A percentile compares a stretch with the other conserved stretches of the same genome.
Evolutionary conservation across 2,329 filamentous ascomycete genomes (phyloP).

Genomic region (Stagonosporopsis cucurbitacearum): DNA sequence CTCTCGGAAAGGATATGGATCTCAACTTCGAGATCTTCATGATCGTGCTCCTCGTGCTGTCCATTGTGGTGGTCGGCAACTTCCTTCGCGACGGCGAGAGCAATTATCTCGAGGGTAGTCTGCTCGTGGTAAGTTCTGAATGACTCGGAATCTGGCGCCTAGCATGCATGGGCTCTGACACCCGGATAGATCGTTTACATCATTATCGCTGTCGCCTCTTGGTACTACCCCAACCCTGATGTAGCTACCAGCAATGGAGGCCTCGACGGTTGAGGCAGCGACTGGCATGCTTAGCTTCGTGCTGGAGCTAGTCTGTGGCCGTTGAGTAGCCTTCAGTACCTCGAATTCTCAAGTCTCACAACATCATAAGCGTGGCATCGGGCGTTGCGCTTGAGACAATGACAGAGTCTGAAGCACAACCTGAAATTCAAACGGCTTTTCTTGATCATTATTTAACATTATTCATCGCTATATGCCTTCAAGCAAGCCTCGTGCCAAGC

Average conservation of each 20-base stretch:
- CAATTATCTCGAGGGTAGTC: constrained; percentile 85
- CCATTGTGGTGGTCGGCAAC: constrained; percentile 85
- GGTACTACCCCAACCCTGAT: constrained; percentile 65
- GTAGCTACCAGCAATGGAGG: constrained; percentile 41
- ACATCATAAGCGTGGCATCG: background rate
- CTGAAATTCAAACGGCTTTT: too few species aligned
- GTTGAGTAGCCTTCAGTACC: background rate
- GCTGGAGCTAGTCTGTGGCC: background rate
- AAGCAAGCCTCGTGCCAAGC: background rate
- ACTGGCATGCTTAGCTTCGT: background rate
- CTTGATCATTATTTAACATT: constrained; percentile 16
- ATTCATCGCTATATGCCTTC: constrained; percentile 11
- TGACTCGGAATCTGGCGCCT: background rate
- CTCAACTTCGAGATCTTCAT: constrained; percentile 90
- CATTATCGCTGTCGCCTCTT: constrained; percentile 66
- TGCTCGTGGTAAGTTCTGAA: constrained; percentile 64
- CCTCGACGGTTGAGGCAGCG: background rate
- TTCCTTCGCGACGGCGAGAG: constrained; percentile 88
- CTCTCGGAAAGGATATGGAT: constrained; percentile 72
- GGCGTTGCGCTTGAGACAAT: background rate
- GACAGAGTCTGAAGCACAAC: background rate
- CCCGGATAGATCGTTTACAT: constrained; percentile 61
- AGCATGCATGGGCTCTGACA: background rate
- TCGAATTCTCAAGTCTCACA: background rate
- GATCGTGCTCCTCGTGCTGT: constrained; percentile 78